Evolutionary conservation across 1,284 basidiomycete species (phyloP).

Genomic region (Malassezia arunalokei): DNA sequence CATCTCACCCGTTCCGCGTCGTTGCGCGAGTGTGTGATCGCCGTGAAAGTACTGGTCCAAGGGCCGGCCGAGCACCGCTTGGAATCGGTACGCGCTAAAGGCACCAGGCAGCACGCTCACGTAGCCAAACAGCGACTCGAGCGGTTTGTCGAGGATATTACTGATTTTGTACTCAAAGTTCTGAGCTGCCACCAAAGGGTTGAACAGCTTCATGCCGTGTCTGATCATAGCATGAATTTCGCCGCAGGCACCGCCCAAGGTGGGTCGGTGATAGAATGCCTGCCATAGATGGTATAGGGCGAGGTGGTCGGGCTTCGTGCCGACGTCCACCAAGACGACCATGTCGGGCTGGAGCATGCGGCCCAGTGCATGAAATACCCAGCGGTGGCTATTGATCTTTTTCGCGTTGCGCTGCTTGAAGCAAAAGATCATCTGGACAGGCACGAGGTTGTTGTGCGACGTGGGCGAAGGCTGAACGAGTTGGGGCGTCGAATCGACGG

Average conservation of each 20-base stretch:
- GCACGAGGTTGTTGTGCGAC: conserved; percentile 67
- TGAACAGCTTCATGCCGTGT: conserved; percentile 41
- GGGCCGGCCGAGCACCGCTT: conserved; percentile 79
- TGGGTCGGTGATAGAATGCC: conserved; percentile 43
- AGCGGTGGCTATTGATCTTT: conserved; percentile 55
- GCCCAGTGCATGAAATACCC: conserved; percentile 95
- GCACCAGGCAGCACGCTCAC: conserved; percentile 82
- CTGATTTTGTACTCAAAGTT: conserved; percentile 97
- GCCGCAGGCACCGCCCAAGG: conserved; percentile 44
- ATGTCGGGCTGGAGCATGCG: conserved; percentile 51
- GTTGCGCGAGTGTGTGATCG: conserved; percentile 69
- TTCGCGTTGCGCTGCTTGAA: conserved; percentile 93
- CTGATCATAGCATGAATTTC: conserved; percentile 46
- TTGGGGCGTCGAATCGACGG: conserved; percentile 74
- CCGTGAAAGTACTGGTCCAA: conserved; percentile 97
- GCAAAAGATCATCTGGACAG: conserved; percentile 88
- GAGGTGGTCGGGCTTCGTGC: conserved; percentile 43
- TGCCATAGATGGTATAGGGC: conserved; percentile 45
- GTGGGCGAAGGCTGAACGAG: conserved; percentile 70
- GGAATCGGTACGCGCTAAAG: conserved; percentile 84
- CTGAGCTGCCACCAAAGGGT: conserved; percentile 58
- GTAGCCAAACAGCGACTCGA: conserved; percentile 90
- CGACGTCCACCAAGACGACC: conserved; percentile 43
- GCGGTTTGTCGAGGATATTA: conserved; percentile 63
- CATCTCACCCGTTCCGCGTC: conserved; percentile 94